Conservation (phyloP, 305 asterid species). For the Striga hermonthica region DNA sequence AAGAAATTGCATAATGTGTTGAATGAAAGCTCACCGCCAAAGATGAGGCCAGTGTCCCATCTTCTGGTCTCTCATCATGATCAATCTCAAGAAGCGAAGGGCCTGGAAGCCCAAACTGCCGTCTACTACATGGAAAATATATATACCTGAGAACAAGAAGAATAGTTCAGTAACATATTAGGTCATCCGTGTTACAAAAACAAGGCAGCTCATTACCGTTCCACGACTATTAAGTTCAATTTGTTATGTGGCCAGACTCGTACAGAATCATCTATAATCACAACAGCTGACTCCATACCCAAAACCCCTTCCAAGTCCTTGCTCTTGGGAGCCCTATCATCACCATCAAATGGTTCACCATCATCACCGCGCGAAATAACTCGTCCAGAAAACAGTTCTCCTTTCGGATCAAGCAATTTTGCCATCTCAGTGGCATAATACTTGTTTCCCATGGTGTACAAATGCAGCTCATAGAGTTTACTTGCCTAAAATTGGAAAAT, state of each 20-base stretch:
- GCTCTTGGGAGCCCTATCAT: slow-evolving; percentile 77
- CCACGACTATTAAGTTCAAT: slow-evolving; percentile 80
- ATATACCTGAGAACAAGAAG: slow-evolving; percentile 58
- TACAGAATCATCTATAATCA: slow-evolving; percentile 86
- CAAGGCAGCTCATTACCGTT: slow-evolving; percentile 52
- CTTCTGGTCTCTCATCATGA: slow-evolving; percentile 97
- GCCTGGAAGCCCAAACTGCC: slow-evolving; percentile 91
- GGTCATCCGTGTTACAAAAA: neutral
- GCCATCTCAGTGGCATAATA: slow-evolving; percentile 99
- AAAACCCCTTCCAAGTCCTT: slow-evolving; percentile 94
- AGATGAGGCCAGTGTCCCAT: slow-evolving; percentile 87
- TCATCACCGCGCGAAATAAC: slow-evolving; percentile 92
- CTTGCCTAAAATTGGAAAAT: slow-evolving; percentile 60
- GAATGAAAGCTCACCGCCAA: slow-evolving; percentile 61
- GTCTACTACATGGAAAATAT: slow-evolving; percentile 91
- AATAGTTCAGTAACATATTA: slow-evolving; percentile 17
- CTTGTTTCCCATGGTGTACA: slow-evolving; percentile 97
- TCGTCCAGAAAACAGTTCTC: slow-evolving; percentile 91
- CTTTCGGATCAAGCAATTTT: slow-evolving; percentile 93
- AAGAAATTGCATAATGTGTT: slow-evolving; percentile 15
- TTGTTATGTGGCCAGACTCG: slow-evolving; percentile 96
- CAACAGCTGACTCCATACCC: slow-evolving; percentile 93
- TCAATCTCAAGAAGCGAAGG: slow-evolving; percentile 96
- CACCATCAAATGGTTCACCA: slow-evolving; percentile 74
- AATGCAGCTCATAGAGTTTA: slow-evolving; percentile 81